Evolutionary conservation across 2,329 filamentous ascomycete species (phyloP).

Genomic region (Ophiostoma montium): DNA sequence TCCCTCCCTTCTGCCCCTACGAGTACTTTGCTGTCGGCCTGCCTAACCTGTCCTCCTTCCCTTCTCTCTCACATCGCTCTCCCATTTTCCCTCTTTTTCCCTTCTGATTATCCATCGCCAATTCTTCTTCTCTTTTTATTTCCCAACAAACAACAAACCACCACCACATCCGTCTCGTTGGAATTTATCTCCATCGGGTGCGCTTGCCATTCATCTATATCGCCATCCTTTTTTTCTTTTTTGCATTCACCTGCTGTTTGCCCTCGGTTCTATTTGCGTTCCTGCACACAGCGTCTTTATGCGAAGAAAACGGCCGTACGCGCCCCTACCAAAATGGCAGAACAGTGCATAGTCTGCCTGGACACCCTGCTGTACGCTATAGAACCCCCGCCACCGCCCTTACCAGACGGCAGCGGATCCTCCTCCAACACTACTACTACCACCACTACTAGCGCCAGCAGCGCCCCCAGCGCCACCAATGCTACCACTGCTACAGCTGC

Average conservation of each 20-base stretch:
- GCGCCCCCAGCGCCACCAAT: no score
- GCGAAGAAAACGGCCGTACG: slow-evolving; percentile 10
- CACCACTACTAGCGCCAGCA: background rate
- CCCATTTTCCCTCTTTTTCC: slow-evolving; percentile 10
- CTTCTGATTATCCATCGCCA: background rate
- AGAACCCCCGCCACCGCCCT: slow-evolving; percentile 16
- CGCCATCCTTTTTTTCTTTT: background rate
- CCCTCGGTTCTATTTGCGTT: background rate
- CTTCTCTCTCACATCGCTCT: background rate
- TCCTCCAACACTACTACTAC: background rate
- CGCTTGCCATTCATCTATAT: background rate
- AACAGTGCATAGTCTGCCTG: slow-evolving; percentile 58
- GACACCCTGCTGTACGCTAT: slow-evolving; percentile 34
- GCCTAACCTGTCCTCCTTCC: slow-evolving; percentile 1
- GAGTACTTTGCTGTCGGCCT: no score
- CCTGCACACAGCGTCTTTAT: slow-evolving; percentile 5
- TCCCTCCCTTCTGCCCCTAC: background rate
- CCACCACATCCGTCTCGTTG: background rate
- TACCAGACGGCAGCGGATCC: slow-evolving; percentile 5
- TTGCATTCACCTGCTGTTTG: background rate
- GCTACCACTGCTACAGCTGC: background rate
- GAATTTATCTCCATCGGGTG: background rate
- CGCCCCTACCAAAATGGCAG: slow-evolving; percentile 28
- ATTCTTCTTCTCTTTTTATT: background rate
- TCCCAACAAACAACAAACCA: background rate